Evolutionary conservation across 192 early-diverging fungal species (phyloP), one percentile per base, ranked within the genome.

Genomic region (Entomortierella beljakovae): DNA sequence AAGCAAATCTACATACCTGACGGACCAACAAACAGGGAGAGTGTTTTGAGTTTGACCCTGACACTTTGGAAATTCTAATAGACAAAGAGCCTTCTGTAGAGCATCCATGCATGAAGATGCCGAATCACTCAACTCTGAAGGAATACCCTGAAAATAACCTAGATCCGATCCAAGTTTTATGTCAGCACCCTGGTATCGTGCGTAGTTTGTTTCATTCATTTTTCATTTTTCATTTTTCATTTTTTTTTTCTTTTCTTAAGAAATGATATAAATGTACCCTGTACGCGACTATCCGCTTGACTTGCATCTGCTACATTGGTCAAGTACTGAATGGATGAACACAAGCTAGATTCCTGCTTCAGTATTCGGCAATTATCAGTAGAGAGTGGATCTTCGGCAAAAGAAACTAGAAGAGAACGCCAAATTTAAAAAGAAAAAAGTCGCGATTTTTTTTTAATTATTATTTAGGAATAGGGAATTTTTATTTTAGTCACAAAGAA

Each of bases 41-140:
- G 52, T 23, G 2, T 32, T 10, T 13, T 56, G 37, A 2, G 52
- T 23, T 23, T 26, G 20, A 22, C 29, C 59, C 18, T 52, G 28
- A 23, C 65, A 76, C 33, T 67, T 75, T 15, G 71, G 63, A 43
- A 68, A 68, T 46, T 76, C 73, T 15, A 76, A 51, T 11, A 76
- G 65, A 50, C 73, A 68, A 15, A 76, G 64, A 0, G 65, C 73
- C 6, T 68, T 49, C 43, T 76, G 73, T 1, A 76, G 65, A 2
- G 61, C 64, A 10, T 20, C 20, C 5, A 61, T 15, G 31, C 65
- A 76, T 15, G 64, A n/a, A 3, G 59, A 20, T 34, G 50, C 53
- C 2, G 67, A 53, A 9, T 2, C 28, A 46, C 33, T 40, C 33
- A 65, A n/a, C 28, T 35, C 25, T 10, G 34, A 49, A 6, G 73